phyloP scores from a whole-genome alignment of 495 filamentous ascomycete genomes.

The Talaromyces borbonicus region DNA sequence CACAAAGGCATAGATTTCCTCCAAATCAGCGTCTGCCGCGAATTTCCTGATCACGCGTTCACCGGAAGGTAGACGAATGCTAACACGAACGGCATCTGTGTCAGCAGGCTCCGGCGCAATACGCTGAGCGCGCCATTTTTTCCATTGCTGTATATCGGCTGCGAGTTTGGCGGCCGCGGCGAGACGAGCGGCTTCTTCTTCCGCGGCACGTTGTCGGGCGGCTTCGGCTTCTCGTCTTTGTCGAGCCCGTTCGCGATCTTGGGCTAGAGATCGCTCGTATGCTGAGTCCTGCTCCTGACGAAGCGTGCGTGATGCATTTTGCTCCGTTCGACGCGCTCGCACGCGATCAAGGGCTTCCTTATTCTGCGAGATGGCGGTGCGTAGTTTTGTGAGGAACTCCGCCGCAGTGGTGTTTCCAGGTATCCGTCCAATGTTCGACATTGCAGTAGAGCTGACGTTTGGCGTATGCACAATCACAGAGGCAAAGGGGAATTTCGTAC shows the following conservation, averaged over 20 bases:
- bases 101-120: constrained; percentile 60
- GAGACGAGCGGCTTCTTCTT: constrained; percentile 51
- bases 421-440: constrained; percentile 74
- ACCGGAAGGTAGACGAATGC: constrained; percentile 63
- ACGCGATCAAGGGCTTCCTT: constrained; percentile 57
- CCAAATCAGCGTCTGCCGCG: constrained; percentile 49
- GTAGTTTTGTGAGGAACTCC: constrained; percentile 62
- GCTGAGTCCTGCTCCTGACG: constrained; percentile 80
- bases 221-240: constrained; percentile 66
- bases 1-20: constrained; percentile 93
- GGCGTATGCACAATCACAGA: constrained; percentile 79
- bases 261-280: constrained; percentile 82
- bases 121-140: constrained; percentile 61
- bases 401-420: constrained; percentile 55
- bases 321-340: constrained; percentile 59
- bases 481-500: constrained; percentile 84
- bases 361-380: constrained; percentile 58
- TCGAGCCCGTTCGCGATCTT: constrained; percentile 72
- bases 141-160: constrained; percentile 60
- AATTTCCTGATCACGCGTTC: constrained; percentile 72
- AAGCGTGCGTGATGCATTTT: constrained; percentile 65
- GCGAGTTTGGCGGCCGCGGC: constrained; percentile 50
- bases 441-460: constrained; percentile 64
- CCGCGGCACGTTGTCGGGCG: constrained; percentile 49
- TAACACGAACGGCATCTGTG: constrained; percentile 70